Evolutionary conservation across 1,139 yeast genomes (phyloP), one percentile per base, ranked within the genome.

Genomic region (Suhomyces wounanorum): DNA sequence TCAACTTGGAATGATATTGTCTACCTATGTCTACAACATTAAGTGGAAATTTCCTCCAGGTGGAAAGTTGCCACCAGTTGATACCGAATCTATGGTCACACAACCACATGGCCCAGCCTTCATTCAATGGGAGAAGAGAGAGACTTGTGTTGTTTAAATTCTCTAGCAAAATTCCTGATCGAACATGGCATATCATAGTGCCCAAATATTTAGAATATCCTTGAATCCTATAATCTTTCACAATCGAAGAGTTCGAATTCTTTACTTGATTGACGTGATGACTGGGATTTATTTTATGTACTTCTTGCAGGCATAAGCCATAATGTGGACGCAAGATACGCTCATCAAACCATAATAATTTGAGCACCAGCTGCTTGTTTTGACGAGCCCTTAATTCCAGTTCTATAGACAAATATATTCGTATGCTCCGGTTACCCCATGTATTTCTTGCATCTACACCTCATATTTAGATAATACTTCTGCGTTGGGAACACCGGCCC

Each of bases 41-140:
- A 85, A 79, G 67, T 92, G 97, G 97, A 77, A 78, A 44, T 78
- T 84, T 54, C 83, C 85, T 39, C 72, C 70, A 28, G 85, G 83
- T 43, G 57, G 58, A 25, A 69, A 76, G 43, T 75, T 91, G 33
- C 98, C 99, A 45, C 77, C 73, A 14, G 85, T 89, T 52, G 98
- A 94, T 70, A 92, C 85, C 72, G 84, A 87, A 57, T 85, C 95
- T 48, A 94, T 94, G 99, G 97, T 94, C 50, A 89, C 97, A 28
- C 81, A 94, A 63, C 98, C 99, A 48, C 67, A 65, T 48, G 81
- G 77, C 47, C 97, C 97, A 47, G 94, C 97, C 31, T 73, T 78
- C 47, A 85, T 92, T 56, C 74, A 78, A 46, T 91, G 96, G 95
- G 87, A 84, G 67, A 81, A 81, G 72, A 82, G 89, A 75, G 47